Base-by-base conservation (phyloP, 2,329 filamentous ascomycete genomes). In the Neonectria hederae region DNA sequence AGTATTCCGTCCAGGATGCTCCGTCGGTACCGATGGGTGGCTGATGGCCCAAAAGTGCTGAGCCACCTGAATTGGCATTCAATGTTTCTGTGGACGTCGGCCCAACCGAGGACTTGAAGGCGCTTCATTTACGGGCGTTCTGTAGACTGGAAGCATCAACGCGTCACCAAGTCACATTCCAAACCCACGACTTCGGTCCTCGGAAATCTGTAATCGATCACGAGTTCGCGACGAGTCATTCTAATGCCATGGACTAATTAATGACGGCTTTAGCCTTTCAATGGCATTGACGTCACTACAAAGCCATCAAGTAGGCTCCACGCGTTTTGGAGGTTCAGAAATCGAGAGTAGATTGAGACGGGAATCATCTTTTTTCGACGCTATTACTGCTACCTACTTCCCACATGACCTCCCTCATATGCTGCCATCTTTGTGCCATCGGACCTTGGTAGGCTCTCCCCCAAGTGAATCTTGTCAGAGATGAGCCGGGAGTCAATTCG, bases 141-240 rank as follows among this genome's bases (percentile, higher is more conserved):
- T 21, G 48, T 32, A n/a, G 26, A 21, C n/a, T 21, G 5, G 38
- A 19, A 19, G 38, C 38, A 10, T 42, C 38, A 21, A 32, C 9
- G 28, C 48, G 48, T 21, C 38, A n/a, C n/a, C 28, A 19, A 51
- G 26, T 51, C 26, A 51, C 48, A 51, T 51, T 51, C 48, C 48
- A 51, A 19, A 19, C n/a, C 26, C 10, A 10, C 26, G n/a, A 51
- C n/a, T 21, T 26, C n/a, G 48, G 28, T 22, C 10, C 11, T 32
- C 14, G 3, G 30, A 21, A 32, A 51, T 21, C 22, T n/a, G 19
- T 2, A 32, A 21, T 21, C 11, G 26, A 32, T n/a, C 28, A 51
- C 17, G 35, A 38, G 35, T 38, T 13, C 35, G 7, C 46, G 10
- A 8, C 46, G 46, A 49, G 48, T 51, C 48, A 51, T 51, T 14